Evolutionary conservation across 768 basidiomycete species (phyloP), one percentile per base, ranked within the genome.

Genomic region (Pluteus cervinus): DNA sequence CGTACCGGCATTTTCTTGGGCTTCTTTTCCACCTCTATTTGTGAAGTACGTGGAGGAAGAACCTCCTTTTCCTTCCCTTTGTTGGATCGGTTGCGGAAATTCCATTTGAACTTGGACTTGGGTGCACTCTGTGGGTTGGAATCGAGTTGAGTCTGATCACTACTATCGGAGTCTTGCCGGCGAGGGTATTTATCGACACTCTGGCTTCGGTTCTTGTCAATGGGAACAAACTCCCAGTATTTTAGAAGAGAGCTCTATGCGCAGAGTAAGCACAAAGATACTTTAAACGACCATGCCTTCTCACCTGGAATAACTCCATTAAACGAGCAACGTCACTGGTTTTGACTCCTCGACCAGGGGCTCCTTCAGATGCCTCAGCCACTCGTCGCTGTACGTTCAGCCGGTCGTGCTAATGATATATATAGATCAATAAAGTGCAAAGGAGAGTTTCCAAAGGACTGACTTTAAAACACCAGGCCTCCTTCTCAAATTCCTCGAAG

Each of bases 251-350:
- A 78, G 49, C 71, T 81, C 80, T 84, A 40, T 5, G 24, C 14
- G 21, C 15, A 34, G 5, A 37, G 3, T 40, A 2, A 32, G 36
- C 8, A 24, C 33, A 22, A 6, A 20, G 20, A 33, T 8, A 15
- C 3, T 23, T n/a, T 23, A 32, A 24, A 31, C n/a, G 12, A 23
- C 15, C 21, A 38, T 7, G 5, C 10, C 33, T 24, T 36, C 57
- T 39, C 42, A 75, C 83, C 62, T 88, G 87, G 51, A 89, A 87
- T 3, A 89, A 59, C 48, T 89, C 88, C 84, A 91, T 86, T 11
- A 90, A 63, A 14, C 86, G 69, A 5, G 87, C 84, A 26, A 90
- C 65, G 48, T 91, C 88, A 47, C 84, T 81, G 3, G 86, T 85
- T 55, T 73, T 77, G 40, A 90, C 70, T 38, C 55, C 55, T 4